Conservation (phyloP, 2,329 filamentous ascomycete genomes). For the Sordariomycetes sp. region DNA sequence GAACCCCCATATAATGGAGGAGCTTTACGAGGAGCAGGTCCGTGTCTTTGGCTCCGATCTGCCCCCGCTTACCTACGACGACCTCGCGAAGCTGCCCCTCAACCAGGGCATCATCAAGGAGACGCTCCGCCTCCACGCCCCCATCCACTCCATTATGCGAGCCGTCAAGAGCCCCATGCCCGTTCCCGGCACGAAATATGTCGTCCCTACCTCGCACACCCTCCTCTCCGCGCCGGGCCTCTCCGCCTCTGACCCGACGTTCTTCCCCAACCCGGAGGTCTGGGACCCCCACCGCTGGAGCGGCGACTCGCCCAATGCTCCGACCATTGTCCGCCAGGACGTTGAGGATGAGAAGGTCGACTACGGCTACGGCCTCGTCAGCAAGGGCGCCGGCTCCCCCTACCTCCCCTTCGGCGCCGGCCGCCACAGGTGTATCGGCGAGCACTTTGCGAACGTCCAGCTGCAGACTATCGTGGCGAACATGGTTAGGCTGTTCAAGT, state of each 20-base stretch:
- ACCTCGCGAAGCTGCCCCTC: slow-evolving; percentile 67
- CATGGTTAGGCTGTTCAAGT: slow-evolving; percentile 69
- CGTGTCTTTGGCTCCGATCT: slow-evolving; percentile 62
- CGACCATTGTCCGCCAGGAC: slow-evolving; percentile 32
- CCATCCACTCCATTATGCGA: slow-evolving; percentile 91
- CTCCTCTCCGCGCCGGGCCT: slow-evolving; percentile 81
- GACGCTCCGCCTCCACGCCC: slow-evolving; percentile 80
- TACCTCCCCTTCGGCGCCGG: slow-evolving; percentile 94
- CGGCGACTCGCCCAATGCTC: slow-evolving; percentile 45
- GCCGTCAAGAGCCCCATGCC: slow-evolving; percentile 83
- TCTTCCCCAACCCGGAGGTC: slow-evolving; percentile 70
- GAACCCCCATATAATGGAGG: slow-evolving; percentile 66
- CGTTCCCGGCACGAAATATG: slow-evolving; percentile 71
- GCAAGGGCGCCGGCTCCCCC: slow-evolving; percentile 79
- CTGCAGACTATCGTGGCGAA: slow-evolving; percentile 74
- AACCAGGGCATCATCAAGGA: slow-evolving; percentile 84
- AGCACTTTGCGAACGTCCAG: slow-evolving; percentile 93
- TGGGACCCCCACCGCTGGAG: slow-evolving; percentile 96
- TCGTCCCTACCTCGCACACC: slow-evolving; percentile 69
- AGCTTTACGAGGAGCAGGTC: slow-evolving; percentile 75
- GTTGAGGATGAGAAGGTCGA: slow-evolving; percentile 72
- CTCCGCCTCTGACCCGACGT: slow-evolving; percentile 57
- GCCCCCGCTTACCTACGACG: slow-evolving; percentile 59
- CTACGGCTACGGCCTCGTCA: slow-evolving; percentile 88
- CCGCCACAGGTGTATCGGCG: slow-evolving; percentile 87